Percentiles rank a stretch among this genome's conserved stretches.
Conservation (phyloP, 257 asterid species). For the Solanum bukasovii region DNA sequence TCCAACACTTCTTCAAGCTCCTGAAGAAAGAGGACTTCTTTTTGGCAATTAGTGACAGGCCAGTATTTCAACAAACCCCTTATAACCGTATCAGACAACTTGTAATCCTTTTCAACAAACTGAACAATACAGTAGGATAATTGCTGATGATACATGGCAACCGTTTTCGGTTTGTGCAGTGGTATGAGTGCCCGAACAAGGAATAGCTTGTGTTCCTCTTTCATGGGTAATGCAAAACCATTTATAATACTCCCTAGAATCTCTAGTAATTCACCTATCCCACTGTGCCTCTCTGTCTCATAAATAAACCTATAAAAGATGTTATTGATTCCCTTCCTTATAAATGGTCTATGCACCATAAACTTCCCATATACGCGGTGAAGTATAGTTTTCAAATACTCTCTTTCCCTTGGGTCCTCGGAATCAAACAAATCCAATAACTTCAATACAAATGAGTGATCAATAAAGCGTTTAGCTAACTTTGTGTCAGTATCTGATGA, state of each 20-base stretch:
- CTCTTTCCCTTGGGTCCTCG: conserved; percentile 17
- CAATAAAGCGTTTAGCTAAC: conserved; percentile 18
- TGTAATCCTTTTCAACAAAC: conserved; percentile 19
- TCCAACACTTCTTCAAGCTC: conserved; percentile 24
- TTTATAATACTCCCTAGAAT: conserved; percentile 21
- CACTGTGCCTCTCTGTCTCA: conserved; percentile 23
- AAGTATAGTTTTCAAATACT: conserved; percentile 15
- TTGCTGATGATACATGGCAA: conserved; percentile 17
- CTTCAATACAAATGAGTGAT: conserved; percentile 18
- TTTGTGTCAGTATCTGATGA: conserved; percentile 19
- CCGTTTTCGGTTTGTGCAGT: conserved; percentile 17
- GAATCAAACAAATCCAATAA: conserved; percentile 21
- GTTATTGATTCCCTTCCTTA: conserved; percentile 15
- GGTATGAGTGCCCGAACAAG: conserved; percentile 19
- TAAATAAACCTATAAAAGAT: conserved; percentile 17
- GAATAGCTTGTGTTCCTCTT: conserved; percentile 24
- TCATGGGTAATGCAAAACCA: conserved; percentile 26
- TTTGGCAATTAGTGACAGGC: conserved; percentile 22
- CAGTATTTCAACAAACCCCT: conserved; percentile 22
- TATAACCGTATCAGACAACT: conserved; percentile 15
- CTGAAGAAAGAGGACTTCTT: conserved; percentile 19
- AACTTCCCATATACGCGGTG: conserved; percentile 24
- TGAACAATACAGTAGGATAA: conserved; percentile 14
- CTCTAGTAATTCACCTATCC: conserved; percentile 18
- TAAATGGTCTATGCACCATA: conserved; percentile 24